These are phyloP conservation scores for Diaporthe helianthi DNA, from an alignment of 2,329 filamentous ascomycete species.

Conservation along the genomic window DNA sequence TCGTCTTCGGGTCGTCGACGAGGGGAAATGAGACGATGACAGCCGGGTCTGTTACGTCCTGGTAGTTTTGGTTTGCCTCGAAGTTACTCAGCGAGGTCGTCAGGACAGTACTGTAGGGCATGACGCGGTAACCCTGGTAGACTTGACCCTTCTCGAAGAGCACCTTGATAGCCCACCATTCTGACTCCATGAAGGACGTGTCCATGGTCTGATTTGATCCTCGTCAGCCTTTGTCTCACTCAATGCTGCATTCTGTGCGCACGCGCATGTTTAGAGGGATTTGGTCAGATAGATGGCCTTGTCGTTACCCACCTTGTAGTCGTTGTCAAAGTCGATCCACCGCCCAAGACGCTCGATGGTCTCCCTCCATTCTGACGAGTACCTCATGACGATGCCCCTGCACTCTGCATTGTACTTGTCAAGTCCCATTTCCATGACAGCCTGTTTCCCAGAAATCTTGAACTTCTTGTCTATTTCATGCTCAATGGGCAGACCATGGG, in stretches of 20 bases:
- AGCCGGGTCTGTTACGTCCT: slow-evolving; percentile 89
- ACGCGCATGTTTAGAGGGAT: background rate
- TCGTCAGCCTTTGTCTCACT: slow-evolving; percentile 32
- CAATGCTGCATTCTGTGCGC: background rate
- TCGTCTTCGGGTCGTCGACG: slow-evolving; percentile 75
- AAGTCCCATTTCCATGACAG: slow-evolving; percentile 85
- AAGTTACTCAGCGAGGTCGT: slow-evolving; percentile 92
- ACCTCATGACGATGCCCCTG: slow-evolving; percentile 91
- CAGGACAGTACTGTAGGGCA: slow-evolving; percentile 93
- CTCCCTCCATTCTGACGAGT: slow-evolving; percentile 82
- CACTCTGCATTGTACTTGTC: slow-evolving; percentile 92
- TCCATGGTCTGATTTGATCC: slow-evolving; percentile 76
- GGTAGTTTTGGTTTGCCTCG: slow-evolving; percentile 93
- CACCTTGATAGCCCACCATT: slow-evolving; percentile 97
- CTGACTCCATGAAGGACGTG: slow-evolving; percentile 91
- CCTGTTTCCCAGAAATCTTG: slow-evolving; percentile 79
- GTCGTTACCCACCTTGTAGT: slow-evolving; percentile 72
- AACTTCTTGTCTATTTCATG: slow-evolving; percentile 98
- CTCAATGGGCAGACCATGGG: slow-evolving; percentile 93
- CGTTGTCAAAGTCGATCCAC: slow-evolving; percentile 98
- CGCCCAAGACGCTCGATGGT: slow-evolving; percentile 89
- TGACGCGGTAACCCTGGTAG: slow-evolving; percentile 89
- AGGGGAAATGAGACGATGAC: slow-evolving; percentile 89
- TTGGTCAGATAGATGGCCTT: background rate
- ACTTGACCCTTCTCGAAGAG: slow-evolving; percentile 89